phyloP scores from a whole-genome alignment of 371 early-diverging fungal species.

The Lichtheimia ramosa region DNA sequence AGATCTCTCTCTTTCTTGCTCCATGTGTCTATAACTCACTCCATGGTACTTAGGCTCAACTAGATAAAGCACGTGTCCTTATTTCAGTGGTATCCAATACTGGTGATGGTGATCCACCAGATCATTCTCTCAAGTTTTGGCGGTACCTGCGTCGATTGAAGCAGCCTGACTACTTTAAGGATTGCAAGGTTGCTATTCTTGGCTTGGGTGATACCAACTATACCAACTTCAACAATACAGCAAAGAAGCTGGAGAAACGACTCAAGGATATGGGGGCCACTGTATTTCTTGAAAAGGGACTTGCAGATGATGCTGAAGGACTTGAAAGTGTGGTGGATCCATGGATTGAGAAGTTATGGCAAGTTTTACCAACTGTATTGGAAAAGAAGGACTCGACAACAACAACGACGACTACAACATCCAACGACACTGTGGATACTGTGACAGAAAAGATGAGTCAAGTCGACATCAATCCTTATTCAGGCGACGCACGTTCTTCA shows the following conservation, averaged over 20 bases:
- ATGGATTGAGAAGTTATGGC: constrained; percentile 90
- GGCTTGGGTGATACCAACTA: constrained; percentile 94
- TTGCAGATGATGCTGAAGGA: constrained; percentile 92
- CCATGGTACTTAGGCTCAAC: constrained; percentile 39
- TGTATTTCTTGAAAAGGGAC: constrained; percentile 70
- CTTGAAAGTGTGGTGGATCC: constrained; percentile 88
- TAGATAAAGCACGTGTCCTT: constrained; percentile 54
- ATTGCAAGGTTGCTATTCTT: constrained; percentile 52
- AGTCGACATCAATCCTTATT: constrained; percentile 10
- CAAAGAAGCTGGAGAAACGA: constrained; percentile 75
- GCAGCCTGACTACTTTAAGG: constrained; percentile 48
- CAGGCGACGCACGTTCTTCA: constrained; percentile 10
- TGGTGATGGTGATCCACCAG: constrained; percentile 96
- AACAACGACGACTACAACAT: constrained; percentile 11
- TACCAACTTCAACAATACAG: constrained; percentile 84
- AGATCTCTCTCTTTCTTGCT: not conserved
- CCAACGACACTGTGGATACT: constrained; percentile 15
- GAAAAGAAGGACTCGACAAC: constrained; percentile 5
- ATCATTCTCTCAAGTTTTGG: constrained; percentile 89
- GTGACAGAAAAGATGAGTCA: constrained; percentile 30
- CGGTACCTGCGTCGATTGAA: constrained; percentile 72
- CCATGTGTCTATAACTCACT: too few relatives aligned
- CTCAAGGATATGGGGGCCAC: constrained; percentile 74
- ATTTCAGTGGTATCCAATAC: constrained; percentile 90
- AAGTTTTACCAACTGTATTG: constrained; percentile 55